A percentile compares a stretch with the other conserved stretches of the same genome.
phyloP scores from a whole-genome alignment of 345 rosid species.

The Lepidium sativum region DNA sequence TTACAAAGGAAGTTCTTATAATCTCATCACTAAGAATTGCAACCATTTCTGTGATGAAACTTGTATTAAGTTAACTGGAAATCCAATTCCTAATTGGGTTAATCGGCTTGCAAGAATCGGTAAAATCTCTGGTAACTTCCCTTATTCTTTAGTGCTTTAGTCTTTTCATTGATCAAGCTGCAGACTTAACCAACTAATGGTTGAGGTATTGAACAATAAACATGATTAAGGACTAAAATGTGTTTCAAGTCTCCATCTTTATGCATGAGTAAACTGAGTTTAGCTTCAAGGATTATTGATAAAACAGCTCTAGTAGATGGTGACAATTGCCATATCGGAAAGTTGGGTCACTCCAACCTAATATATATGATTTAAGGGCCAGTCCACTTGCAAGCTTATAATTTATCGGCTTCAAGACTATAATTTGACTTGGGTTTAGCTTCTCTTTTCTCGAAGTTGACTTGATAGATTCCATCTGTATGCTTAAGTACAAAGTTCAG shows the following conservation, averaged over 20 bases:
- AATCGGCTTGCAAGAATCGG: slow-evolving; percentile 96
- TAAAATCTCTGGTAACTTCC: slow-evolving; percentile 31
- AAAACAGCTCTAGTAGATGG: background rate
- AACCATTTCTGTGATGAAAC: slow-evolving; percentile 96
- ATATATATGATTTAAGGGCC: too few species aligned
- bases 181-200: background rate
- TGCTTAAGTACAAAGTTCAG: slow-evolving; percentile 1
- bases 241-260: background rate
- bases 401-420: background rate
- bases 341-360: too few species aligned
- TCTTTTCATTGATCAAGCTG: background rate
- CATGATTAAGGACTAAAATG: background rate
- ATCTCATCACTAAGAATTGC: slow-evolving; percentile 88
- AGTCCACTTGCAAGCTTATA: too few species aligned
- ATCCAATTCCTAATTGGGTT: slow-evolving; percentile 91
- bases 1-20: slow-evolving; percentile 78
- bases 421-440: background rate
- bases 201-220: background rate
- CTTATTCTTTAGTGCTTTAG: background rate
- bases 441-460: background rate
- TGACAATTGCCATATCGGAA: too few species aligned
- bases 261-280: background rate
- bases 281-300: background rate
- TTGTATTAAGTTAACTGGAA: slow-evolving; percentile 65
- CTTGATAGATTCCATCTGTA: background rate